Evolutionary conservation across 306 rosid species (phyloP).

Genomic region (Spatholobus suberectus): DNA sequence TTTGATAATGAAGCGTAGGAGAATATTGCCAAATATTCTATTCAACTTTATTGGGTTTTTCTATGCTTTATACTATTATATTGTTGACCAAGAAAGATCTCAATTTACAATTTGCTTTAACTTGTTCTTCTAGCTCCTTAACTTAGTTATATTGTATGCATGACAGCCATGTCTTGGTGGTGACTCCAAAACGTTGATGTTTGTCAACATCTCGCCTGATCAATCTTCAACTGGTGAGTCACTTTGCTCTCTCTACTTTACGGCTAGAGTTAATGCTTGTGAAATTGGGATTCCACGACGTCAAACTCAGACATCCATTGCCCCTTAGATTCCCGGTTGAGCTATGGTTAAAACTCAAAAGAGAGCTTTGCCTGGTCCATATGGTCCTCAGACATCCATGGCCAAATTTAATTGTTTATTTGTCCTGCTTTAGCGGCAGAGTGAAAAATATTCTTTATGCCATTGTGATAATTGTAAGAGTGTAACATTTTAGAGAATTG

Average conservation of each 20-base stretch:
- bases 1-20: not conserved
- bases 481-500: slow-evolving; percentile 31
- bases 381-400: not conserved
- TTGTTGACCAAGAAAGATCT: not conserved
- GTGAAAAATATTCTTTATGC: not conserved
- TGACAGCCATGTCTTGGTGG: slow-evolving; percentile 97
- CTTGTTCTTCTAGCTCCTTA: not conserved
- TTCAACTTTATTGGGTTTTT: not conserved
- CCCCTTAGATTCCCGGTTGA: slow-evolving; percentile 64
- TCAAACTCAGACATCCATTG: slow-evolving; percentile 72
- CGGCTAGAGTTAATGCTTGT: slow-evolving; percentile 90
- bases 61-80: not conserved
- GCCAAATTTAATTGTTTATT: slow-evolving; percentile 28
- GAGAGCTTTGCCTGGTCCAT: slow-evolving; percentile 12
- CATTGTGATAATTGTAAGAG: slow-evolving; percentile 8
- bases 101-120: slow-evolving; percentile 7
- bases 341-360: slow-evolving; percentile 68
- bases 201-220: slow-evolving; percentile 90
- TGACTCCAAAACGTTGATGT: slow-evolving; percentile 92
- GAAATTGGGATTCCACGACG: slow-evolving; percentile 90
- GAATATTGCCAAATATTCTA: not conserved
- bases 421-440: not conserved
- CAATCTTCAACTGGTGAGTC: slow-evolving; percentile 81
- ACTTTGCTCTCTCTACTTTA: slow-evolving; percentile 90
- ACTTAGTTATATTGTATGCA: not conserved